Base-by-base conservation (phyloP, 140 eudicot species). In the Oenanthe javanica region DNA sequence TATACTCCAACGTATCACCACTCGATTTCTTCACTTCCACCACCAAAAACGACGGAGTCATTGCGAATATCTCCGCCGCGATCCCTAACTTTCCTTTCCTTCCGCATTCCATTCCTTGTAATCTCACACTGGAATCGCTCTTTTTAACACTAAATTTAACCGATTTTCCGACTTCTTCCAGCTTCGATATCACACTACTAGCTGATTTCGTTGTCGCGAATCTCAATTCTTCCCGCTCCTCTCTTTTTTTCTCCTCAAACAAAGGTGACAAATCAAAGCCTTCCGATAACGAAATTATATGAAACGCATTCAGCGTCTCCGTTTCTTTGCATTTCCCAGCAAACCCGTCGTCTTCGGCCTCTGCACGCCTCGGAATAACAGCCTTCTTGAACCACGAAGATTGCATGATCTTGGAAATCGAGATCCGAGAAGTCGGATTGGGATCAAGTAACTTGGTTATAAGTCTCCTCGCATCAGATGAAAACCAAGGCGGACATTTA, bases 401-500 rank as follows among this genome's bases (percentile, higher is more conserved):
- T 0, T 87, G 88, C 95, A 90, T 88, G 63, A 94, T 82, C 52
- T 88, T 83, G 4, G 94, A 43, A 9, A 84, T 83, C 11, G 89
- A 82, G 52, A 92, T 92, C 64, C 97, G 82, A 9, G 93, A 52
- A 6, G 19, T 72, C 4, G 98, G 92, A 42, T 94, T 92, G 1
- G 98, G 96, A 83, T 94, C 98, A 21, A 94, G 77, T 84, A 94
- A 54, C 64, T 83, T 91, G n/a, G 91, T 89, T 36, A 94, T 78
- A 25, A 94, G 49, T 19, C 86, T 81, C 4, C 91, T 82, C 0
- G 97, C 88, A 7, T 94, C 97, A 0, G 94, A 76, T 1, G 98
- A 94, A 36, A 94, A 88, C 97, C 98, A 94, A 0, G 93, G 91
- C 70, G 98, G 96, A 79, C 98, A 94, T 84, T 90, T 94, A 86